Conservation (phyloP, 768 basidiomycete genomes). For the Pulveroboletus frians region DNA sequence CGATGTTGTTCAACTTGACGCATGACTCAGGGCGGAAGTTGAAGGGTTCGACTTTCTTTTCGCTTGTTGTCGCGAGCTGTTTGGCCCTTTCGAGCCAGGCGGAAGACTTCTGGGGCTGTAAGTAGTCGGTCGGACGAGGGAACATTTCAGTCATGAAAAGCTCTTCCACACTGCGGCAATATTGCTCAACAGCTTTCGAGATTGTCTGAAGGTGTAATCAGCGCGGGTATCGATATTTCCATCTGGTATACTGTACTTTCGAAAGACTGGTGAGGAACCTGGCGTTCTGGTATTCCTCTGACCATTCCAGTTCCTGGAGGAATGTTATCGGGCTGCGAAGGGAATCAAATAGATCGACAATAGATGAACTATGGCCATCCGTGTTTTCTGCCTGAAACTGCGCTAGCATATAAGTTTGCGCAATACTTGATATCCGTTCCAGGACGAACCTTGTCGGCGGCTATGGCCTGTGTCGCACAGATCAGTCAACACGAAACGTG, state of each 20-base stretch:
- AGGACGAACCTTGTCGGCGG: slow-evolving; percentile 65
- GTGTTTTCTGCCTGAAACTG: slow-evolving; percentile 77
- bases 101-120: slow-evolving; percentile 81
- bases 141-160: slow-evolving; percentile 96
- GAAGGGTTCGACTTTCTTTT: slow-evolving; percentile 93
- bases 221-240: neutral
- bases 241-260: slow-evolving; percentile 49
- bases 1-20: slow-evolving; percentile 96
- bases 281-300: slow-evolving; percentile 83
- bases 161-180: slow-evolving; percentile 80
- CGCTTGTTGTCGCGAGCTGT: slow-evolving; percentile 66
- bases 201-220: slow-evolving; percentile 55
- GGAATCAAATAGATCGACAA: slow-evolving; percentile 93
- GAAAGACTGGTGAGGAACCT: slow-evolving; percentile 85
- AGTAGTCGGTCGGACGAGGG: slow-evolving; percentile 70
- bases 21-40: slow-evolving; percentile 92
- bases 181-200: slow-evolving; percentile 87
- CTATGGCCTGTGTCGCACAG: slow-evolving; percentile 56
- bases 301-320: slow-evolving; percentile 87
- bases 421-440: neutral
- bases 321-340: slow-evolving; percentile 86
- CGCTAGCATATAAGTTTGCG: slow-evolving; percentile 1
- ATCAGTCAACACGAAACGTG: slow-evolving; percentile 5
- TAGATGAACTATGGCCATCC: slow-evolving; percentile 92
- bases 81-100: slow-evolving; percentile 86